A percentile compares a stretch with the other conserved stretches of the same genome.
Evolutionary conservation across 345 rosid species (phyloP).

Genomic region (Bretschneidera sinensis): DNA sequence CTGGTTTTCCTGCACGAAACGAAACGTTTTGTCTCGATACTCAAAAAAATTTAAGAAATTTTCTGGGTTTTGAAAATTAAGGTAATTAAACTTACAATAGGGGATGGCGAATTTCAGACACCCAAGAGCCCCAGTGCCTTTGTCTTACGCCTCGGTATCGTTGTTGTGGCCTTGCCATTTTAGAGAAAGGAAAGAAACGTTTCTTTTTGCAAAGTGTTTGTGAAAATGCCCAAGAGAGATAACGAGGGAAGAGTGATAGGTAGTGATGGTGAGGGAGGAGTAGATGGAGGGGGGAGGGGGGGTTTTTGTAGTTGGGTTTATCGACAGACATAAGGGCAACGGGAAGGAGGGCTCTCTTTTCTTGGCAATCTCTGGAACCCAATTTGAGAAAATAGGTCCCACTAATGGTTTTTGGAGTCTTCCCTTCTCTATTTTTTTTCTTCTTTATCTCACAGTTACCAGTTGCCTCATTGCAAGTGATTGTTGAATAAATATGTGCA

Average conservation of each 20-base stretch:
- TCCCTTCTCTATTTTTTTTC: slow-evolving; percentile 1
- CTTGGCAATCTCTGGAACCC: slow-evolving; percentile 58
- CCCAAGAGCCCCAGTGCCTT: slow-evolving; percentile 99
- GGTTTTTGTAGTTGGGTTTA: slow-evolving; percentile 53
- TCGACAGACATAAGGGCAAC: slow-evolving; percentile 19
- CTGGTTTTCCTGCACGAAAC: slow-evolving; percentile 72
- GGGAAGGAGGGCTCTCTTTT: slow-evolving; percentile 22
- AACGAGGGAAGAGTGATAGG: not conserved
- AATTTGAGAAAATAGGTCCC: slow-evolving; percentile 53
- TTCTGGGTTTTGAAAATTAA: not conserved
- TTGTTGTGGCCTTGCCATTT: slow-evolving; percentile 94
- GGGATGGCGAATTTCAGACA: slow-evolving; percentile 97
- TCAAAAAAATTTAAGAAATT: too few relatives aligned
- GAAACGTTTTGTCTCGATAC: slow-evolving; percentile 27
- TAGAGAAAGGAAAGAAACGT: slow-evolving; percentile 12
- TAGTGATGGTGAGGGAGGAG: slow-evolving; percentile 20
- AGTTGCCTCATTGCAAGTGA: slow-evolving; percentile 42
- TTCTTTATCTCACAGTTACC: slow-evolving; percentile 22
- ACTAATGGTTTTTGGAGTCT: slow-evolving; percentile 21
- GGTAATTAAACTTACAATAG: slow-evolving; percentile 48
- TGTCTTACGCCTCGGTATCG: slow-evolving; percentile 95
- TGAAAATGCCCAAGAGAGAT: slow-evolving; percentile 35
- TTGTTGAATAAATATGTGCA: slow-evolving; percentile 32
- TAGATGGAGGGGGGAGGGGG: slow-evolving; percentile 29
- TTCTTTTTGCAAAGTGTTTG: slow-evolving; percentile 31